Conservation (phyloP, 768 basidiomycete genomes). For the Pisolithus sp. region DNA sequence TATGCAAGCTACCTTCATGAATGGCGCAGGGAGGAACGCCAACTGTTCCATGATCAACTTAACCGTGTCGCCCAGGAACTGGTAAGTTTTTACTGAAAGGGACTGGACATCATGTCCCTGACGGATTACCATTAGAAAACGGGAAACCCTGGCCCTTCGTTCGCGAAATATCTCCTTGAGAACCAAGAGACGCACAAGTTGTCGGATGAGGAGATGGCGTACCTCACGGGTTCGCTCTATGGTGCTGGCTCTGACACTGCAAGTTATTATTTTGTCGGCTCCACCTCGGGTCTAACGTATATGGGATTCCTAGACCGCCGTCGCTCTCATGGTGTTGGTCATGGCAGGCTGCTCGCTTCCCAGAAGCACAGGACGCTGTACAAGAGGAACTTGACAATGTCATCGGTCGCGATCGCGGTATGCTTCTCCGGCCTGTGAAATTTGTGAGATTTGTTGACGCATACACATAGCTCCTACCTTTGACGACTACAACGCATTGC, state of each 20-base stretch:
- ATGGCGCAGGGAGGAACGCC: constrained; percentile 51
- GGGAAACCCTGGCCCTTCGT: constrained; percentile 33
- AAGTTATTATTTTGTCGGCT: constrained; percentile 3
- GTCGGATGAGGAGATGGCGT: constrained; percentile 51
- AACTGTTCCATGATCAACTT: constrained; percentile 49
- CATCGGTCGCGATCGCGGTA: constrained; percentile 38
- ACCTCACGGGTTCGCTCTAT: constrained; percentile 59
- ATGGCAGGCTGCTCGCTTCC: constrained; percentile 54
- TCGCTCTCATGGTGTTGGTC: constrained; percentile 49
- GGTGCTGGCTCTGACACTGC: constrained; percentile 62
- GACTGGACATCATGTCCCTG: background rate
- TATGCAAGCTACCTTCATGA: constrained; percentile 51
- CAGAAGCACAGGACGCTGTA: constrained; percentile 43
- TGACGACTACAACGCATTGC: constrained; percentile 31
- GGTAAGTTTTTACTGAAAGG: constrained; percentile 25
- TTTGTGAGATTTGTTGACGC: background rate
- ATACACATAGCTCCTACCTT: constrained; percentile 32
- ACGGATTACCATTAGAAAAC: constrained; percentile 7
- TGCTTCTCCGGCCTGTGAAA: background rate
- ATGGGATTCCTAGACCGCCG: constrained; percentile 36
- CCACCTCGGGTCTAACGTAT: background rate
- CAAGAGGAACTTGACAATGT: constrained; percentile 52
- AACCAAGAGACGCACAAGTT: constrained; percentile 48
- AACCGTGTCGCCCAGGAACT: constrained; percentile 39
- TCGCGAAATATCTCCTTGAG: constrained; percentile 53